Base-by-base conservation (phyloP, 768 basidiomycete species). In the Tricholoma furcatifolium region DNA sequence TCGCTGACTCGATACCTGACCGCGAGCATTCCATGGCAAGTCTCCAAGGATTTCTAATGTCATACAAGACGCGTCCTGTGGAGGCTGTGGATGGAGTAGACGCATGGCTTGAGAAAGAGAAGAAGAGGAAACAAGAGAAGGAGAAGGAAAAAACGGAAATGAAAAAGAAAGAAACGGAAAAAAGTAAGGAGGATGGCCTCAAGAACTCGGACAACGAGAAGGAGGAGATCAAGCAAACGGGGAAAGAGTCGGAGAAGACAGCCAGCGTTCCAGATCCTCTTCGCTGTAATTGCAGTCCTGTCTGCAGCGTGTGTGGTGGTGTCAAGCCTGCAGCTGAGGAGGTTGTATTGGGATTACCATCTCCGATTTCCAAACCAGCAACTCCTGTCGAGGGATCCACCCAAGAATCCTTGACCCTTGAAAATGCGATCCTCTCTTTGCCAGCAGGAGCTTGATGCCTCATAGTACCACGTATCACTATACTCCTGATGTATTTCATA, bases 51-150 rank as follows among this genome's bases (percentile, higher is more conserved):
- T 74, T 79, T 62, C 62, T 88, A 55, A 85, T 89, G 82, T 62
- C 71, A 23, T 77, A 83, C 69, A 85, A 87, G 65, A 74, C 66
- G 6, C 67, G 77, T 9, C 84, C 86, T 0, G 59, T 70, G 51
- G 74, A 70, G 17, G 85, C 84, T 6, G 74, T 76, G 6, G 60
- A 62, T 4, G 68, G 65, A 1, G 65, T 67, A 1, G 65, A 57
- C 3, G 66, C 56, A 9, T 84, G 81, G 78, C 70, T 82, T 9
- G 69, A 74, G 54, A 69, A 70, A 58, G 77, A 78, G 53, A 57
- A 49, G 6, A 51, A 51, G 34, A 50, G 56, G 43, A 45, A 31
- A 48, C 54, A 56, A n/a, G 54, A 47, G 42, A 58, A 53, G 44
- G 59, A 60, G 50, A 40, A 48, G 40, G 46, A 51, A 47, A 69